Conservation (phyloP, 306 rosid genomes). For the Inga laurina region DNA sequence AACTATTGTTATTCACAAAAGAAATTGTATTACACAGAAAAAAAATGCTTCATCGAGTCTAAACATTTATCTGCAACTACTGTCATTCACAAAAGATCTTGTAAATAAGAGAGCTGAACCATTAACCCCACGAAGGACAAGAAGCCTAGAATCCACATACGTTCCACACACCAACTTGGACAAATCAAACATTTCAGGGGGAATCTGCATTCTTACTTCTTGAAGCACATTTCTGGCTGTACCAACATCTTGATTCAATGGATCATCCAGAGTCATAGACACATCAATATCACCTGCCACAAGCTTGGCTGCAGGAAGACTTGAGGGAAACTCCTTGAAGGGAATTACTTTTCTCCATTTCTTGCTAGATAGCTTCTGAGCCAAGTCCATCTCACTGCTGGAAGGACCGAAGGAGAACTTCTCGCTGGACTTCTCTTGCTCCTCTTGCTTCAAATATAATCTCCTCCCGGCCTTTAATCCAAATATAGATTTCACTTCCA, state of each 20-base stretch:
- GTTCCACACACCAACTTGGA: conserved; percentile 94
- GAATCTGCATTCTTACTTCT: conserved; percentile 78
- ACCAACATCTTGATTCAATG: conserved; percentile 49
- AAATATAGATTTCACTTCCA: conserved; percentile 65
- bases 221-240: conserved; percentile 59
- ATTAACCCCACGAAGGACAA: conserved; percentile 82
- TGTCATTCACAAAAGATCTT: conserved; percentile 69
- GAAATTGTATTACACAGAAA: conserved; percentile 40
- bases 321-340: conserved; percentile 85
- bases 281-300: conserved; percentile 65
- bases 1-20: conserved; percentile 50
- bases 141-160: conserved; percentile 80
- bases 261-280: conserved; percentile 65
- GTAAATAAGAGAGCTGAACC: conserved; percentile 95
- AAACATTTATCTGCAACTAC: conserved; percentile 27
- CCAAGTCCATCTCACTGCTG: conserved; percentile 47
- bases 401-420: conserved; percentile 47
- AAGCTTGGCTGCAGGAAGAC: conserved; percentile 88
- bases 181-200: conserved; percentile 91
- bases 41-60: conserved; percentile 22
- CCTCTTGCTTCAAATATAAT: conserved; percentile 73
- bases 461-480: conserved; percentile 66
- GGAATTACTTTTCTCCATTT: conserved; percentile 84
- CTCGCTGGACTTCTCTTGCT: conserved; percentile 57
- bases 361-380: conserved; percentile 62